A percentile compares a stretch with the other conserved stretches of the same genome.
These are phyloP conservation scores for Colletotrichum sojae DNA, from an alignment of 2,329 filamentous ascomycete genomes.

Conservation along the genomic window DNA sequence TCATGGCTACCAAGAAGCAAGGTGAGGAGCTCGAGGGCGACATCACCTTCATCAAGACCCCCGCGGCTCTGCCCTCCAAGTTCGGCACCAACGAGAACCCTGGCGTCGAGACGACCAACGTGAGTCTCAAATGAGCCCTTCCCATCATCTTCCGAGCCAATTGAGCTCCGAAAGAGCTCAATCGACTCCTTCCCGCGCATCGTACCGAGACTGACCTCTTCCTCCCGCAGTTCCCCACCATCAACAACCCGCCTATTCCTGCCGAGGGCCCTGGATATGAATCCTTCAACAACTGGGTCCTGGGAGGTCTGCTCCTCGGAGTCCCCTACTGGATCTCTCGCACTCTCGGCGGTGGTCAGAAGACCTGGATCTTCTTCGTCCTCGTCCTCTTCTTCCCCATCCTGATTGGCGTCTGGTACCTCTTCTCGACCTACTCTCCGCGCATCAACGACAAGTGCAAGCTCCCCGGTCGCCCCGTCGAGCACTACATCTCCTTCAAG, in stretches of 20 bases:
- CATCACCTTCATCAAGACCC: slow-evolving; percentile 60
- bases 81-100: slow-evolving; percentile 80
- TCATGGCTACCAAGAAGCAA: slow-evolving; percentile 43
- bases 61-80: slow-evolving; percentile 62
- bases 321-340: slow-evolving; percentile 87
- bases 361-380: slow-evolving; percentile 90
- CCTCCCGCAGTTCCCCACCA: slow-evolving; percentile 80
- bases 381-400: slow-evolving; percentile 85
- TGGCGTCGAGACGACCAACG: slow-evolving; percentile 58
- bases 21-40: slow-evolving; percentile 51
- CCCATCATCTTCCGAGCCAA: neutral
- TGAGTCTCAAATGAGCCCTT: slow-evolving; percentile 39
- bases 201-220: slow-evolving; percentile 25
- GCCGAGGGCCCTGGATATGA: slow-evolving; percentile 89
- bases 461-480: slow-evolving; percentile 87
- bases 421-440: slow-evolving; percentile 84
- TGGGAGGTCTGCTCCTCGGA: slow-evolving; percentile 77
- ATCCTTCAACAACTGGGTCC: slow-evolving; percentile 86
- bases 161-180: slow-evolving; percentile 6
- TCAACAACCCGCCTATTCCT: slow-evolving; percentile 94
- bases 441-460: slow-evolving; percentile 94
- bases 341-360: slow-evolving; percentile 86
- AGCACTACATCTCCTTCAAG: slow-evolving; percentile 92
- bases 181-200: neutral
- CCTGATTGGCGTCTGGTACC: slow-evolving; percentile 85